These are phyloP conservation scores for Pythium aristosporum DNA, from an alignment of 352 stramenopile species.

Conservation along the genomic window DNA sequence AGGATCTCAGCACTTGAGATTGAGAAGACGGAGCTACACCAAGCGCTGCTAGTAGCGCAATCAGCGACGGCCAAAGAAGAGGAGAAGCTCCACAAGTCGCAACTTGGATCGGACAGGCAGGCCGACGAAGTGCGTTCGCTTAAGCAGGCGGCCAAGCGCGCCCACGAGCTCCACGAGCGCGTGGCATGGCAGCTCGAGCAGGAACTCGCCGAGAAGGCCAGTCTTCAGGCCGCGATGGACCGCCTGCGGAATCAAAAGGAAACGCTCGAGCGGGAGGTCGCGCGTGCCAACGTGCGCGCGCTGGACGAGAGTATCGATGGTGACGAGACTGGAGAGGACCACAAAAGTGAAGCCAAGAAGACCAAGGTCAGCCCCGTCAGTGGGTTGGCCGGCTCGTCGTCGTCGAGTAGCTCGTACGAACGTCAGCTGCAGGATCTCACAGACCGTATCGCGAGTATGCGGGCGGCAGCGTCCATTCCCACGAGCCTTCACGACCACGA, in stretches of 20 bases:
- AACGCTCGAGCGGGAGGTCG: slow-evolving; percentile 37
- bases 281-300: slow-evolving; percentile 40
- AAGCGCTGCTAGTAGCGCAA: slow-evolving; percentile 36
- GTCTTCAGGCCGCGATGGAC: slow-evolving; percentile 39
- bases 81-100: slow-evolving; percentile 46
- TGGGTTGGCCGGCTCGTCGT: background rate
- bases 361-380: background rate
- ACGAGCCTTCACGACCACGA: background rate
- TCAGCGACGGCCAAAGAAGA: slow-evolving; percentile 45
- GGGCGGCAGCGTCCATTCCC: background rate
- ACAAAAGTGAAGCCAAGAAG: background rate
- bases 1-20: slow-evolving; percentile 27
- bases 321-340: background rate
- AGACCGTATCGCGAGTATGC: slow-evolving; percentile 19
- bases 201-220: slow-evolving; percentile 47
- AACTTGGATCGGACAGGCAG: slow-evolving; percentile 35
- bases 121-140: slow-evolving; percentile 62
- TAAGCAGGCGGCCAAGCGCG: slow-evolving; percentile 51
- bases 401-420: slow-evolving; percentile 19
- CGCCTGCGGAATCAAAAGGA: slow-evolving; percentile 43
- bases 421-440: slow-evolving; percentile 21
- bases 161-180: slow-evolving; percentile 61
- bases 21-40: slow-evolving; percentile 37
- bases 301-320: slow-evolving; percentile 42
- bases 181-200: slow-evolving; percentile 55